Conservation (phyloP, 306 rosid species). For the Quercus agrifolia region DNA sequence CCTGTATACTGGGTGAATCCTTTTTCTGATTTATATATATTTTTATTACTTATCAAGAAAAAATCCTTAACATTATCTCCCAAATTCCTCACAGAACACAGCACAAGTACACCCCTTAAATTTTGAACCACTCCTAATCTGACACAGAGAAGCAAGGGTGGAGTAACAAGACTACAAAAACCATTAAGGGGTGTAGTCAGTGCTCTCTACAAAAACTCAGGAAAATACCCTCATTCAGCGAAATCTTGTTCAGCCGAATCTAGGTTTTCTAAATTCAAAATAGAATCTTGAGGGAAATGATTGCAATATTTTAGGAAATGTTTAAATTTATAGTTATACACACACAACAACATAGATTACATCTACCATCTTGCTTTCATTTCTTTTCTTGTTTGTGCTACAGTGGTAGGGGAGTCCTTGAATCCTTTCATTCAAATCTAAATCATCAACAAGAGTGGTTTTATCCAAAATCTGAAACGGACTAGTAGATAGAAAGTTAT, state of each 20-base stretch:
- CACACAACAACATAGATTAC: not conserved
- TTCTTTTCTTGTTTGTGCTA: not conserved
- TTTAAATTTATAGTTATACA: not conserved
- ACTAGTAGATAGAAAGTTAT: not conserved
- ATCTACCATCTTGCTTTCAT: not conserved
- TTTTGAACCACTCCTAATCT: not conserved
- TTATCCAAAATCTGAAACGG: not conserved
- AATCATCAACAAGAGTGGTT: not conserved
- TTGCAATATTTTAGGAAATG: not conserved
- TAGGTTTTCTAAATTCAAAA: not conserved
- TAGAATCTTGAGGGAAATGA: not conserved
- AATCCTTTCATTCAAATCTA: not conserved
- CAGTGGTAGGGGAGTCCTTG: not conserved
- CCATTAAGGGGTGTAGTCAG: not conserved
- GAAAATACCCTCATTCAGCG: not conserved
- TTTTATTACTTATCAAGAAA: not conserved
- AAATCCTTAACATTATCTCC: not conserved
- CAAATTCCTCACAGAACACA: not conserved
- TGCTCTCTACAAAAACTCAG: not conserved
- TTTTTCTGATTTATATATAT: no score
- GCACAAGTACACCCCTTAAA: not conserved
- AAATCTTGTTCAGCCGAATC: not conserved
- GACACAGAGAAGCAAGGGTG: not conserved
- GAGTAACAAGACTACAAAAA: not conserved
- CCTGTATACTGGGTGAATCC: no score